Percentiles rank a stretch among this genome's conserved stretches.
phyloP scores from a whole-genome alignment of 2,329 filamentous ascomycete species.

The Neofusicoccum cordaticola region DNA sequence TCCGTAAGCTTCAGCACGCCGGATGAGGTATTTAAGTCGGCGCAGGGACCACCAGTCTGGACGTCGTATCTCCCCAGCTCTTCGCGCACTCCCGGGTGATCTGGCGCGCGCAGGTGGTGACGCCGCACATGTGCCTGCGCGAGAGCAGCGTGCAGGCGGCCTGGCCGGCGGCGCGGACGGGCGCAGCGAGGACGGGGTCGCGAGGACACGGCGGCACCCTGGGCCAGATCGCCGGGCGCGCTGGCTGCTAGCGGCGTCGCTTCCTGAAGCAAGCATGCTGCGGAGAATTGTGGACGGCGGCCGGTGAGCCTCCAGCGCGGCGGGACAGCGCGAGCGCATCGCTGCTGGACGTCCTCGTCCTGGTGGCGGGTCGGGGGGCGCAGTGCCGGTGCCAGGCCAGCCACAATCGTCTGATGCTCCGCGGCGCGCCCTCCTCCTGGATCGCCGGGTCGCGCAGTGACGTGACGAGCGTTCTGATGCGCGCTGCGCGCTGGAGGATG shows the following conservation, averaged over 20 bases:
- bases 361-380: constrained; percentile 3
- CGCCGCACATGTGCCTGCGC: background rate
- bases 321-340: background rate
- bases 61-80: background rate
- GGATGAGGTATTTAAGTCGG: constrained; percentile 6
- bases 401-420: constrained; percentile 2
- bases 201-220: background rate
- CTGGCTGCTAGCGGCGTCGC: background rate
- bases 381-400: background rate
- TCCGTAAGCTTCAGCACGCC: constrained; percentile 12
- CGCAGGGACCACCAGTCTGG: constrained; percentile 5
- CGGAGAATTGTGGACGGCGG: constrained; percentile 3
- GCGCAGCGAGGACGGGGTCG: background rate
- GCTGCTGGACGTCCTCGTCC: background rate
- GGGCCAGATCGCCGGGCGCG: background rate
- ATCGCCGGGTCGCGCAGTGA: constrained; percentile 8
- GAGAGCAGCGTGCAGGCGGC: background rate
- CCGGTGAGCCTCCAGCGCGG: background rate
- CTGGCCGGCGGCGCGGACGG: no score
- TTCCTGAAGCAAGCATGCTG: constrained; percentile 8
- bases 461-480: background rate
- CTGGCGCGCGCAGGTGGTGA: background rate
- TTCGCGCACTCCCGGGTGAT: background rate
- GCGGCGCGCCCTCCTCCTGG: constrained; percentile 7
- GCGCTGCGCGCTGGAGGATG: background rate